A percentile compares a stretch with the other conserved stretches of the same genome.
Conservation (phyloP, 768 basidiomycete species). For the Suillus spraguei region DNA sequence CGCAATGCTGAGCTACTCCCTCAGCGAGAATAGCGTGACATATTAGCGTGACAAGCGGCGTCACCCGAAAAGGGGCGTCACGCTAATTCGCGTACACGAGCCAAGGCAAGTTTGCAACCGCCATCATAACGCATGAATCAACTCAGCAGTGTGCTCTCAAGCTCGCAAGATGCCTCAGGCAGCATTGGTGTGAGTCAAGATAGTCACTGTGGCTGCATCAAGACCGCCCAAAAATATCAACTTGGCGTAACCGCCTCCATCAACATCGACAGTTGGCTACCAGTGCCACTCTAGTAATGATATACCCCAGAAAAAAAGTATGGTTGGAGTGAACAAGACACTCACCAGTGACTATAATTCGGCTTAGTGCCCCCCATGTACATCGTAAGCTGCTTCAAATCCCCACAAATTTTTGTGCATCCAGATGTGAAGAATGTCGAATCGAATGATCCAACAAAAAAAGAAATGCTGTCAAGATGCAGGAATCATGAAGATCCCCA, state of each 20-base stretch:
- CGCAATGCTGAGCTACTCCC: not conserved
- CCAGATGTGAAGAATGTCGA: conserved; percentile 13
- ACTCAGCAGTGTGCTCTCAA: conserved; percentile 18
- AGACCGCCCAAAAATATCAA: conserved; percentile 11
- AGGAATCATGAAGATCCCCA: conserved; percentile 23
- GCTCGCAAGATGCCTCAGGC: conserved; percentile 18
- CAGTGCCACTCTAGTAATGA: conserved; percentile 11
- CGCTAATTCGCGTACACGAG: conserved; percentile 11
- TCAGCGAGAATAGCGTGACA: conserved; percentile 16
- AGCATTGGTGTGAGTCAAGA: conserved; percentile 31
- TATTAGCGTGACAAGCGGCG: conserved; percentile 20
- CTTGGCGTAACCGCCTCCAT: conserved; percentile 9
- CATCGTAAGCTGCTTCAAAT: conserved; percentile 5
- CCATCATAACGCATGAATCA: conserved; percentile 14
- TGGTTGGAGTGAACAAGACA: conserved; percentile 34
- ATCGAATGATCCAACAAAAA: conserved; percentile 19
- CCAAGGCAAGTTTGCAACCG: conserved; percentile 31
- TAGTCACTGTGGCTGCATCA: conserved; percentile 20
- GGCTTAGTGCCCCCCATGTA: conserved; percentile 8
- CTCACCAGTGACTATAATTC: conserved; percentile 27
- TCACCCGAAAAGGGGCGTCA: conserved; percentile 34
- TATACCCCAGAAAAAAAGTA: conserved; percentile 26
- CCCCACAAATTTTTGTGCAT: conserved; percentile 6
- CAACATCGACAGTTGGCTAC: conserved; percentile 8
- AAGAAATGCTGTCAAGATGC: conserved; percentile 25